phyloP scores from a whole-genome alignment of 1,284 basidiomycete species.

The Thelephora terrestris region DNA sequence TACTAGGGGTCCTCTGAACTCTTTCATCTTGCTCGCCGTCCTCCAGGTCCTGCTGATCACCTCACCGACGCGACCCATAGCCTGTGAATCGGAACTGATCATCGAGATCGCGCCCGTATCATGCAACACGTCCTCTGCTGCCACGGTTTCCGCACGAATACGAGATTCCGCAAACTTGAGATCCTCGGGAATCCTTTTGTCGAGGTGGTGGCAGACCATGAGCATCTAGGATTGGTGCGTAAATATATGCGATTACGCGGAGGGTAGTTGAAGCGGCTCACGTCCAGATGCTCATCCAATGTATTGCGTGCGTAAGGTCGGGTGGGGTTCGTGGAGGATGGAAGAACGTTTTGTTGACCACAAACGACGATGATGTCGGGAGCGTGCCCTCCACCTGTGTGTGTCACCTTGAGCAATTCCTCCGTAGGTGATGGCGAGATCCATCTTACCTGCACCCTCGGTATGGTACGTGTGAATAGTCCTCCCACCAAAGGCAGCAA shows the following conservation, averaged over 20 bases:
- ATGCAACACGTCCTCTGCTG: slow-evolving; percentile 95
- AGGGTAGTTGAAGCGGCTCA: slow-evolving; percentile 27
- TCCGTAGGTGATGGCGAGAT: not conserved
- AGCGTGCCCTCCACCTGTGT: slow-evolving; percentile 83
- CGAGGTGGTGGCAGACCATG: slow-evolving; percentile 93
- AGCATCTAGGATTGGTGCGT: slow-evolving; percentile 59
- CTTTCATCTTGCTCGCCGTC: slow-evolving; percentile 92
- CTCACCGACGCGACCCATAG: slow-evolving; percentile 97
- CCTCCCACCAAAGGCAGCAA: slow-evolving; percentile 81
- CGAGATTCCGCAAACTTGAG: slow-evolving; percentile 95
- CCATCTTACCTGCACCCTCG: slow-evolving; percentile 75
- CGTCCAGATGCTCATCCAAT: slow-evolving; percentile 94
- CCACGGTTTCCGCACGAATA: slow-evolving; percentile 94
- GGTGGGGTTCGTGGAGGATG: slow-evolving; percentile 96
- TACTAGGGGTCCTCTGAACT: slow-evolving; percentile 61
- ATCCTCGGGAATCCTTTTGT: slow-evolving; percentile 86
- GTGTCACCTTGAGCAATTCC: slow-evolving; percentile 1
- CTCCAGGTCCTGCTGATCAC: slow-evolving; percentile 92
- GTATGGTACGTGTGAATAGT: slow-evolving; percentile 99
- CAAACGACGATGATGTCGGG: slow-evolving; percentile 98
- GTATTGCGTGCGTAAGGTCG: slow-evolving; percentile 90
- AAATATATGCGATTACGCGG: not conserved
- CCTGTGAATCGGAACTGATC: slow-evolving; percentile 93
- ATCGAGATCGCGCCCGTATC: slow-evolving; percentile 93
- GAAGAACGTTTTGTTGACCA: slow-evolving; percentile 85